Conservation (phyloP, 345 rosid genomes). For the Psidium guajava region DNA sequence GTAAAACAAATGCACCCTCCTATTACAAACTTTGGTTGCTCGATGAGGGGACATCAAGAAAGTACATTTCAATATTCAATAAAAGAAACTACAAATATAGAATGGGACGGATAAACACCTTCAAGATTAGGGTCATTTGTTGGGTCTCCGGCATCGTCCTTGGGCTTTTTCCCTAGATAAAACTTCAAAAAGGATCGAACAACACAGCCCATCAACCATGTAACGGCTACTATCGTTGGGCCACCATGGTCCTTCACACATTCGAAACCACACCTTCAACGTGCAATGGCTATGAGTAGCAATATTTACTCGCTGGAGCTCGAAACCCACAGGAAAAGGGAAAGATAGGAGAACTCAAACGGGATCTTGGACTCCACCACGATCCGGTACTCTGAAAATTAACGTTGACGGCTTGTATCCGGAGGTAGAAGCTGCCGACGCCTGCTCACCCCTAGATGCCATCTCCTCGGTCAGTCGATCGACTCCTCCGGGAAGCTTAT, state of each 20-base stretch:
- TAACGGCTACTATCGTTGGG: neutral
- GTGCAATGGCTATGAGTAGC: neutral
- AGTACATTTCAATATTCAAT: neutral
- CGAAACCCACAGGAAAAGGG: neutral
- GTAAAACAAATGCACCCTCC: no score
- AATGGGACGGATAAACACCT: neutral
- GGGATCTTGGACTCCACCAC: neutral
- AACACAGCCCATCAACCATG: neutral
- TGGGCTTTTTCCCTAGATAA: neutral
- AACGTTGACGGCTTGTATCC: neutral
- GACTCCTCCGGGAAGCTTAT: neutral
- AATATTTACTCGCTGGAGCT: neutral
- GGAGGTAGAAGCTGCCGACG: neutral
- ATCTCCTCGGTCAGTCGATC: neutral
- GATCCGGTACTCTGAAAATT: neutral
- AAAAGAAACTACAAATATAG: neutral
- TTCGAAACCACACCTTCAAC: neutral
- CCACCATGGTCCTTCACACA: neutral
- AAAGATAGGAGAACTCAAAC: neutral
- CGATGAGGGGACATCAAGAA: neutral
- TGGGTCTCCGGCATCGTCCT: neutral
- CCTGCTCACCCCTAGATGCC: neutral
- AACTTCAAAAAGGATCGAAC: neutral
- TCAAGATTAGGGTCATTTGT: neutral
- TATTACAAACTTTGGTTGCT: neutral